Conservation (phyloP, 768 basidiomycete species). For the Agaricus blazei region DNA sequence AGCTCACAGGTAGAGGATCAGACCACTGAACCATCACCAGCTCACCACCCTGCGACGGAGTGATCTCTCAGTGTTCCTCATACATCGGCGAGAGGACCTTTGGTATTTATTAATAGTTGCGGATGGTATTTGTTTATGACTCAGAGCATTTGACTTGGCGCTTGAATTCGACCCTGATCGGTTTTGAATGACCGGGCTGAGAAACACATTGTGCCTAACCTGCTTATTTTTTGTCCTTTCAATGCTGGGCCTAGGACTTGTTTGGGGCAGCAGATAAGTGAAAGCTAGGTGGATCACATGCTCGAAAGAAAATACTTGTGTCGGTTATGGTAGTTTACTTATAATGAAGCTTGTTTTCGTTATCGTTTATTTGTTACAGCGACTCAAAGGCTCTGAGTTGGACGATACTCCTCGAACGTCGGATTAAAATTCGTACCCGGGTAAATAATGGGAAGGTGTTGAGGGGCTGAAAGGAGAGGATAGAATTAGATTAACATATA, state of each 20-base stretch:
- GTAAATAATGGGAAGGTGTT: slow-evolving; percentile 28
- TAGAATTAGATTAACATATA: slow-evolving; percentile 19
- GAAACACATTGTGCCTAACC: slow-evolving; percentile 42
- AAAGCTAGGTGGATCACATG: slow-evolving; percentile 18
- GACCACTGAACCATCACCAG: slow-evolving; percentile 7
- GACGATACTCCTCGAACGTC: slow-evolving; percentile 28
- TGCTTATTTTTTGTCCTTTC: slow-evolving; percentile 35
- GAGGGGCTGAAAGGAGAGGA: slow-evolving; percentile 33
- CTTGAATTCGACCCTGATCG: slow-evolving; percentile 49
- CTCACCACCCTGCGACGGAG: neutral
- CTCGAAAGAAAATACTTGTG: slow-evolving; percentile 29
- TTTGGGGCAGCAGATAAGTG: slow-evolving; percentile 28
- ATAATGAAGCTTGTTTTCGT: slow-evolving; percentile 51
- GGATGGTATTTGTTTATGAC: slow-evolving; percentile 30
- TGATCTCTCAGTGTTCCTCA: slow-evolving; percentile 34
- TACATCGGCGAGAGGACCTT: slow-evolving; percentile 44
- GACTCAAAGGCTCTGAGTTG: slow-evolving; percentile 36
- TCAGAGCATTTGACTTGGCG: slow-evolving; percentile 22
- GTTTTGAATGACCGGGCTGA: slow-evolving; percentile 45
- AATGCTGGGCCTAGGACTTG: slow-evolving; percentile 34
- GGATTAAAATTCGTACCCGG: slow-evolving; percentile 34
- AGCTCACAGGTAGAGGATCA: neutral
- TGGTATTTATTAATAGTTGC: slow-evolving; percentile 35
- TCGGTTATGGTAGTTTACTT: slow-evolving; percentile 41
- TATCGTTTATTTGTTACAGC: slow-evolving; percentile 47